A percentile compares a stretch with the other conserved stretches of the same genome.
phyloP scores from a whole-genome alignment of 176 grass and related monocot genomes.

The Thalia dealbata region DNA sequence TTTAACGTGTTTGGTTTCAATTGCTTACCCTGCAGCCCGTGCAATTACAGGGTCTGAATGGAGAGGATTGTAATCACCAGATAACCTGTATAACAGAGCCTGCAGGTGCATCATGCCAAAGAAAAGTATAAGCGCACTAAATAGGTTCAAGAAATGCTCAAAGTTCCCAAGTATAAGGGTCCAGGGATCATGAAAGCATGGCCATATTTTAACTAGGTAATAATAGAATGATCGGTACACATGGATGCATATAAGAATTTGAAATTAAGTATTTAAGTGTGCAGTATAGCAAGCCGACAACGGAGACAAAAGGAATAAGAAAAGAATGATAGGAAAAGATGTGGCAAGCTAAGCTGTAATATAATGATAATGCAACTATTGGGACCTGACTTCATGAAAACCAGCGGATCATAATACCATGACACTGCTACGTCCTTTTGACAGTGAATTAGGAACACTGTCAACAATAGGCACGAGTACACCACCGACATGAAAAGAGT shows the following conservation, averaged over 20 bases:
- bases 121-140: constrained; percentile 8
- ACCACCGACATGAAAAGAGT: no score
- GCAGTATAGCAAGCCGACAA: background rate
- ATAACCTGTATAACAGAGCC: constrained; percentile 81
- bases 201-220: background rate
- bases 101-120: constrained; percentile 20
- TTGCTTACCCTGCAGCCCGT: constrained; percentile 68
- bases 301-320: background rate
- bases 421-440: no score
- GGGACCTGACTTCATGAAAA: background rate
- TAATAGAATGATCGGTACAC: background rate
- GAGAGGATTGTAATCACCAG: constrained; percentile 93
- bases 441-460: no score
- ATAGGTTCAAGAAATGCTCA: background rate
- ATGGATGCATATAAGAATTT: background rate
- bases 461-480: no score
- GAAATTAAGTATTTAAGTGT: background rate
- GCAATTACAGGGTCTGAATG: constrained; percentile 83
- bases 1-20: background rate
- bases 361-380: background rate
- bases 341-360: background rate
- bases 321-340: background rate
- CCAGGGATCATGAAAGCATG: background rate
- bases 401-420: background rate
- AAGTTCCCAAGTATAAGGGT: background rate